Conservation (phyloP, 2,329 filamentous ascomycete genomes). For the Hypoxylon sp. region DNA sequence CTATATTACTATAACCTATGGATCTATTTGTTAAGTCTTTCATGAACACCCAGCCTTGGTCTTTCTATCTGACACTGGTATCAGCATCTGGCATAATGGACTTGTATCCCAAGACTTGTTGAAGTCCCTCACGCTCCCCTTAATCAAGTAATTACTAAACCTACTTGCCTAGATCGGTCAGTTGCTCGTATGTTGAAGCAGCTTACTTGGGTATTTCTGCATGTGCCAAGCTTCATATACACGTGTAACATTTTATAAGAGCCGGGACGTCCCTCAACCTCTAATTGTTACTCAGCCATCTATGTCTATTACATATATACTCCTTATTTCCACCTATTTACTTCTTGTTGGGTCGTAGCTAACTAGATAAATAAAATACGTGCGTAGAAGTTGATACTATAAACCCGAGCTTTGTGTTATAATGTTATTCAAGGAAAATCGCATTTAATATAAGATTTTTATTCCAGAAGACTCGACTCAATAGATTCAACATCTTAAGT, state of each 20-base stretch:
- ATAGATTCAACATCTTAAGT: neutral
- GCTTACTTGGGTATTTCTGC: neutral
- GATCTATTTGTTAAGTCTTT: conserved; percentile 13
- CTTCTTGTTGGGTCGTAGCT: neutral
- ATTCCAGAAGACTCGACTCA: neutral
- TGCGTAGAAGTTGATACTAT: neutral
- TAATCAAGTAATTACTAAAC: neutral
- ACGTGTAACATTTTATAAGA: neutral
- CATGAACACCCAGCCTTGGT: neutral
- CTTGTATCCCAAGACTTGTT: neutral
- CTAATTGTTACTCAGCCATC: neutral
- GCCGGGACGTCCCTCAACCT: neutral
- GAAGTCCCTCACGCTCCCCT: conserved; percentile 2
- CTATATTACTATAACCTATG: conserved; percentile 11
- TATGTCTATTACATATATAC: neutral
- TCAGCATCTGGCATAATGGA: conserved; percentile 5
- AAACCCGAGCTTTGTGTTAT: neutral
- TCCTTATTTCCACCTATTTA: neutral
- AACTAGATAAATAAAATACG: neutral
- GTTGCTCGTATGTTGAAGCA: conserved; percentile 5
- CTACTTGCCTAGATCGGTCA: conserved; percentile 7
- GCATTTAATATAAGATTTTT: neutral
- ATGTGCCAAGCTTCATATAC: neutral
- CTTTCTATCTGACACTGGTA: conserved; percentile 9
- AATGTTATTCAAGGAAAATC: neutral